Evolutionary conservation across 2,329 filamentous ascomycete species (phyloP).

Genomic region (Pestalotiopsis sp.): DNA sequence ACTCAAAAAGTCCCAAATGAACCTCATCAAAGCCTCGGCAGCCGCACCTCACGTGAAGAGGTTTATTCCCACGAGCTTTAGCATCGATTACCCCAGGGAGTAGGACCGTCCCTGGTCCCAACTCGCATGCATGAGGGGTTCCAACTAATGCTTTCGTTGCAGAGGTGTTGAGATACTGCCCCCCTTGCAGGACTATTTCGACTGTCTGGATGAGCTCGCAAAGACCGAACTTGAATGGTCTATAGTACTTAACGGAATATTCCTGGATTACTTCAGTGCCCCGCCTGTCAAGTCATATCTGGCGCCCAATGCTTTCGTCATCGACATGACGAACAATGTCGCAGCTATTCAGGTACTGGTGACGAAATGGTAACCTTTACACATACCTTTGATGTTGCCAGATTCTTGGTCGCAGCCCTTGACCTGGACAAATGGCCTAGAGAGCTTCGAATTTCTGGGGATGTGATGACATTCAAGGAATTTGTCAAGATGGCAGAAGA

Average conservation of each 20-base stretch:
- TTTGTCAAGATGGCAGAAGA: background rate
- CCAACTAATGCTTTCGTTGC: background rate
- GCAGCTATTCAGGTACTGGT: background rate
- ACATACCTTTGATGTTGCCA: background rate
- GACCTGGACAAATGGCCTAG: background rate
- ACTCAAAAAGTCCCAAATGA: slow-evolving; percentile 4
- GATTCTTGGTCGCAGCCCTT: background rate
- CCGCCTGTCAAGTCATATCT: background rate
- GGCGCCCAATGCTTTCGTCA: background rate
- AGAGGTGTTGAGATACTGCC: background rate
- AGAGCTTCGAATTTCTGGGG: background rate
- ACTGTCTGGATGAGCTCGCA: background rate
- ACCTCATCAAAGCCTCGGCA: background rate
- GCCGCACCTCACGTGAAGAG: background rate
- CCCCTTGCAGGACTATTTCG: background rate
- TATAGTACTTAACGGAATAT: background rate
- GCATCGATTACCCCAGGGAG: background rate
- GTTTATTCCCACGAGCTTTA: background rate
- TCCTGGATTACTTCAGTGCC: background rate
- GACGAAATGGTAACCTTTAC: background rate
- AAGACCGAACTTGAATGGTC: background rate
- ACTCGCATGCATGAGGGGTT: background rate
- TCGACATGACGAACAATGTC: background rate
- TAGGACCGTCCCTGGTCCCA: background rate
- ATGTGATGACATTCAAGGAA: background rate